A percentile compares a stretch with the other conserved stretches of the same genome.
phyloP scores from a whole-genome alignment of 768 basidiomycete species.

The Auricularia sp. region DNA sequence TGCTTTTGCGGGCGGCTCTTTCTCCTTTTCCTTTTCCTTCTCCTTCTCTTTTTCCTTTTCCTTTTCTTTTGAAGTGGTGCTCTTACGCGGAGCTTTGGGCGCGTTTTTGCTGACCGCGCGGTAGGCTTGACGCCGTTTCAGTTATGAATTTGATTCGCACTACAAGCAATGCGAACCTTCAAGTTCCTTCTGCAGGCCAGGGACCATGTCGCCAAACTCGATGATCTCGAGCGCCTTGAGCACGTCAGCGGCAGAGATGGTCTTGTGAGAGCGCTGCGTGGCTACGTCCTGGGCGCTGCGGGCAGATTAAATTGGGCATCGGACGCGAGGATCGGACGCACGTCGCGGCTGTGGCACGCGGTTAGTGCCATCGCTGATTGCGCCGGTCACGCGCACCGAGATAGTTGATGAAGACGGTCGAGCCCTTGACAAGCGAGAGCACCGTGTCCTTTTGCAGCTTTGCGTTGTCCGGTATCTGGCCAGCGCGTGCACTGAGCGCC shows the following conservation, averaged over 20 bases:
- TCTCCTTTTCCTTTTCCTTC: slow-evolving; percentile 1
- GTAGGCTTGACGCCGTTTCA: background rate
- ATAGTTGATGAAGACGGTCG: slow-evolving; percentile 93
- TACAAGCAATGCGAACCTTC: slow-evolving; percentile 3
- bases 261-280: slow-evolving; percentile 72
- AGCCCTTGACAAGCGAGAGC: slow-evolving; percentile 72
- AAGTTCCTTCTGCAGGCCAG: slow-evolving; percentile 5
- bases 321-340: slow-evolving; percentile 16
- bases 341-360: slow-evolving; percentile 31
- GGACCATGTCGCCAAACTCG: slow-evolving; percentile 7
- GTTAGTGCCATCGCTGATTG: slow-evolving; percentile 5
- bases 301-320: background rate
- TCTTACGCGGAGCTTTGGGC: background rate
- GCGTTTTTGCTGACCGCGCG: slow-evolving; percentile 3
- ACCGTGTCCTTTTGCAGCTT: slow-evolving; percentile 89
- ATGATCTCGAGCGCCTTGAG: slow-evolving; percentile 47
- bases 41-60: slow-evolving; percentile 5
- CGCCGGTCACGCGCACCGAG: slow-evolving; percentile 43
- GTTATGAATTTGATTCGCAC: background rate
- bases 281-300: slow-evolving; percentile 82
- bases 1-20: background rate
- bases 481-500: background rate
- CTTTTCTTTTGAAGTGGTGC: slow-evolving; percentile 1
- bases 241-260: slow-evolving; percentile 82
- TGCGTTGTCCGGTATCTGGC: slow-evolving; percentile 69